phyloP scores from a whole-genome alignment of 2,329 filamentous ascomycete species.

The Penicillium thymicola region DNA sequence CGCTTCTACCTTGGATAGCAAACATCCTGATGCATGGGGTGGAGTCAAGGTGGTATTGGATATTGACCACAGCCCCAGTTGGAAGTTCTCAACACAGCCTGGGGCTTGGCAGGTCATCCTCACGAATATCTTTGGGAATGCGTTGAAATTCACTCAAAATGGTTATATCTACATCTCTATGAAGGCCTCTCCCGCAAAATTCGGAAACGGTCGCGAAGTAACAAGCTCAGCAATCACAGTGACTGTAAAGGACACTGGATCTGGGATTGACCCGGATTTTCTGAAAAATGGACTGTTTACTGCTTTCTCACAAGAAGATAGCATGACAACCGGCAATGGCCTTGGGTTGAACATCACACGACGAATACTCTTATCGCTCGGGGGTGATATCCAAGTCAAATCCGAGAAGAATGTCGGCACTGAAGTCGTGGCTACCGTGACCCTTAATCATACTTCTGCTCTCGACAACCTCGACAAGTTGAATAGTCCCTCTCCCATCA shows the following conservation, averaged over 20 bases:
- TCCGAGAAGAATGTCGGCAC: conserved; percentile 28
- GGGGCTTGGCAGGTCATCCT: conserved; percentile 15
- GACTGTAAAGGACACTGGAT: conserved; percentile 30
- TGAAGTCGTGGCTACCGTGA: conserved; percentile 12
- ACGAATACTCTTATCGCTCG: conserved; percentile 27
- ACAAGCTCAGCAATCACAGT: conserved; percentile 15
- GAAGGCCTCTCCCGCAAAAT: neutral
- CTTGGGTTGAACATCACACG: conserved; percentile 60
- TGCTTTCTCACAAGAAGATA: conserved; percentile 60
- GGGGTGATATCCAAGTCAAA: conserved; percentile 27
- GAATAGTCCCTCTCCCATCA: neutral
- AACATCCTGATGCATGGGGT: neutral
- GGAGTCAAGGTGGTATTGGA: conserved; percentile 12
- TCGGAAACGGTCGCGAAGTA: neutral
- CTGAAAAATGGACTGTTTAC: conserved; percentile 44
- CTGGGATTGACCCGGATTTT: conserved; percentile 28
- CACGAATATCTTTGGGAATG: conserved; percentile 18
- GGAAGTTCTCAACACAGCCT: conserved; percentile 10
- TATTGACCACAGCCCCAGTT: conserved; percentile 6
- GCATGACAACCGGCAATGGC: conserved; percentile 55
- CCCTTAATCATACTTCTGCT: neutral
- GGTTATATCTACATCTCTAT: conserved; percentile 12
- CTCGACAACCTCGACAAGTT: neutral
- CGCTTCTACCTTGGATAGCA: neutral
- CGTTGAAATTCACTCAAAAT: conserved; percentile 15